A percentile compares a stretch with the other conserved stretches of the same genome.
These are phyloP conservation scores for Cryphonectria japonica DNA, from an alignment of 2,329 filamentous ascomycete genomes.

Conservation along the genomic window DNA sequence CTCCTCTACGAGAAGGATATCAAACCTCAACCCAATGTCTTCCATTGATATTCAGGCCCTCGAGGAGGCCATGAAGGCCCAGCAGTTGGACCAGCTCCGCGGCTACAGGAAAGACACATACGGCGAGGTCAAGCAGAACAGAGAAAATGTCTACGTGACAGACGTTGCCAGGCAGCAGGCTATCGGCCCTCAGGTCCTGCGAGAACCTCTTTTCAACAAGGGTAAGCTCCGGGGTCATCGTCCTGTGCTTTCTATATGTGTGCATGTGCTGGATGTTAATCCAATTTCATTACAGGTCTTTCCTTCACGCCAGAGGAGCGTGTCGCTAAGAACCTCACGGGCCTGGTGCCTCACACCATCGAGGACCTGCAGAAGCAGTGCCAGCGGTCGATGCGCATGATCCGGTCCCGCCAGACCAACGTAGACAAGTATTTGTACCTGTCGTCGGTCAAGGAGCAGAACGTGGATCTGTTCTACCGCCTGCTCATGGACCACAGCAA, in stretches of 20 bases:
- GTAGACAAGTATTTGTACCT: constrained; percentile 87
- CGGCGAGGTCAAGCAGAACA: constrained; percentile 58
- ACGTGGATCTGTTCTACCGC: constrained; percentile 82
- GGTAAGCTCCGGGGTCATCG: constrained; percentile 44
- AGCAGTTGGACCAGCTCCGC: constrained; percentile 61
- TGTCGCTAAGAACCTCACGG: constrained; percentile 66
- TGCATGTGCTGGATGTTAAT: constrained; percentile 3
- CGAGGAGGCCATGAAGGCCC: constrained; percentile 63
- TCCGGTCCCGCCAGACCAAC: constrained; percentile 67
- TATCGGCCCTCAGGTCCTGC: constrained; percentile 63
- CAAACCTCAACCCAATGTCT: constrained; percentile 59
- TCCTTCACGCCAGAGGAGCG: constrained; percentile 68
- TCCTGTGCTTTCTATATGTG: too few species aligned
- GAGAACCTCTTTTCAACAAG: constrained; percentile 68
- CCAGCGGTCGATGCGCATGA: constrained; percentile 72
- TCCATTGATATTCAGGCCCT: constrained; percentile 60
- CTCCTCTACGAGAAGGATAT: constrained; percentile 52
- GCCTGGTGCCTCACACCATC: constrained; percentile 67
- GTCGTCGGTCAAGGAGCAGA: constrained; percentile 73
- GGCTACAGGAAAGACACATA: constrained; percentile 63
- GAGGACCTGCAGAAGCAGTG: constrained; percentile 64
- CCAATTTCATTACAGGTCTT: constrained; percentile 50
- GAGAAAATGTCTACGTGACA: constrained; percentile 55
- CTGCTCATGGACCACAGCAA: constrained; percentile 76
- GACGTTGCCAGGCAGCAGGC: constrained; percentile 49